phyloP scores from a whole-genome alignment of 441 rosid genomes.

The Viola pubescens region DNA sequence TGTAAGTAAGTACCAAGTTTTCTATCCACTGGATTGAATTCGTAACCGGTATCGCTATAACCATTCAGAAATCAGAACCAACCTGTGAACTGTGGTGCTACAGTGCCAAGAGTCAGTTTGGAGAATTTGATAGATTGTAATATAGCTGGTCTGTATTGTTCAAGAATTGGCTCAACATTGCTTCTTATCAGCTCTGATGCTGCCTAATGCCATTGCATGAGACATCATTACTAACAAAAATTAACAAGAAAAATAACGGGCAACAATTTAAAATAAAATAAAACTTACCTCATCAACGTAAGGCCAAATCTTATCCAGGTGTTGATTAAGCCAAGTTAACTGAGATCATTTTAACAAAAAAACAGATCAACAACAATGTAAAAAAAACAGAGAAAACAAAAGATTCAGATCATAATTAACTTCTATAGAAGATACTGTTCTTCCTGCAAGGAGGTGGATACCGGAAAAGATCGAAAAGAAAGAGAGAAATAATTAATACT shows the following conservation, averaged over 20 bases:
- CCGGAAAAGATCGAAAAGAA: too few species aligned
- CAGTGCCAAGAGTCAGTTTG: slow-evolving; percentile 91
- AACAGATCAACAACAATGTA: background rate
- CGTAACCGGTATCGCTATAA: background rate
- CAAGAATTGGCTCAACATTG: slow-evolving; percentile 86
- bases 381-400: background rate
- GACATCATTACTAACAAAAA: background rate
- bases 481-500: slow-evolving; percentile 13
- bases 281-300: slow-evolving; percentile 55
- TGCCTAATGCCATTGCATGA: slow-evolving; percentile 40
- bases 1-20: background rate
- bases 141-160: slow-evolving; percentile 68
- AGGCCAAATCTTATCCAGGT: slow-evolving; percentile 89
- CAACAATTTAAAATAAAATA: background rate
- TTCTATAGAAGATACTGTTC: background rate
- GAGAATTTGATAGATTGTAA: slow-evolving; percentile 78
- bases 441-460: background rate
- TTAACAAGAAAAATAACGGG: background rate
- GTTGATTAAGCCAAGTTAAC: slow-evolving; percentile 80
- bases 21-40: background rate
- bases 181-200: slow-evolving; percentile 85
- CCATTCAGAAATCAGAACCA: slow-evolving; percentile 15
- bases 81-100: slow-evolving; percentile 98
- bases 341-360: slow-evolving; percentile 22
- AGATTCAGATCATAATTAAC: background rate